A percentile compares a stretch with the other conserved stretches of the same genome.
phyloP scores from a whole-genome alignment of 345 rosid genomes.

The Citrus medica region DNA sequence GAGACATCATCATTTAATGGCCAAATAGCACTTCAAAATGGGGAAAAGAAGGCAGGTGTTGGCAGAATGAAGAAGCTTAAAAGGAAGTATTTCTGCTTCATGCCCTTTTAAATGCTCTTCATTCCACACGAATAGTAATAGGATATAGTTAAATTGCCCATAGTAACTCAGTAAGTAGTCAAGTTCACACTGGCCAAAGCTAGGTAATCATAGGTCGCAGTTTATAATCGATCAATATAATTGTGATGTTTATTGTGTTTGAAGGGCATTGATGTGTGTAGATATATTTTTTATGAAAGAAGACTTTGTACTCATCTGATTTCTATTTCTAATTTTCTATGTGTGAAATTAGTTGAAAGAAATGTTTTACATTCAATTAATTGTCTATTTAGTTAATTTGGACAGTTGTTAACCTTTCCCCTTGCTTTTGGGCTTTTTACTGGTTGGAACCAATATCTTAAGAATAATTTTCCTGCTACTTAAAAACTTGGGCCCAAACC shows the following conservation, averaged over 20 bases:
- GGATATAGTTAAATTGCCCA: not conserved
- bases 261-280: not conserved
- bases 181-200: not conserved
- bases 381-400: too few species aligned
- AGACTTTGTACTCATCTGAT: not conserved
- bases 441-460: too few species aligned
- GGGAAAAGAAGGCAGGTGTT: conserved; percentile 17
- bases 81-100: conserved; percentile 42
- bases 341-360: not conserved
- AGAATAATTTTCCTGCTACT: too few species aligned
- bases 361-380: too few species aligned
- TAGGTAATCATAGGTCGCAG: not conserved
- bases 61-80: conserved; percentile 23
- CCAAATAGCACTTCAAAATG: not conserved
- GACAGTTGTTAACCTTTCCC: too few species aligned
- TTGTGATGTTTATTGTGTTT: not conserved
- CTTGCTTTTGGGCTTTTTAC: too few species aligned
- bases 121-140: not conserved
- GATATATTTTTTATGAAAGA: not conserved
- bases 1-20: conserved; percentile 14
- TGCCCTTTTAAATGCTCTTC: conserved; percentile 30
- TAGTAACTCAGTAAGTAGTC: not conserved
- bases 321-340: not conserved
- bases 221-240: not conserved
- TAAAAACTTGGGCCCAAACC: too few species aligned